Evolutionary conservation across 139 green algal species (phyloP).

Genomic region (Zygnema circumcarinatum): DNA sequence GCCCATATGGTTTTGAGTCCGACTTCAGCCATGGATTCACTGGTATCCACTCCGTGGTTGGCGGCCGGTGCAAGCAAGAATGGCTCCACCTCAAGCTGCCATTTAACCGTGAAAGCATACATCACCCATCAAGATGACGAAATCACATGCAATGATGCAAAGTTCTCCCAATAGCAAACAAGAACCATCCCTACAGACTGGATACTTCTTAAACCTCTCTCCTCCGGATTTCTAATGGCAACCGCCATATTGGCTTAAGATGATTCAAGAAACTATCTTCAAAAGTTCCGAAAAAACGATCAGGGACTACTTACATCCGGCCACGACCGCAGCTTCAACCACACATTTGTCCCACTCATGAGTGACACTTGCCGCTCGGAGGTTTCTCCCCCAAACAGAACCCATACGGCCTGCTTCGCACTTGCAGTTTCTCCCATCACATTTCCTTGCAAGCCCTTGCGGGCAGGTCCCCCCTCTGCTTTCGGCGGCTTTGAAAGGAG

Average conservation of each 20-base stretch:
- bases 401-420: conserved; percentile 67
- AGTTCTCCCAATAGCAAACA: conserved; percentile 70
- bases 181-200: conserved; percentile 77
- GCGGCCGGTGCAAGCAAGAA: background rate
- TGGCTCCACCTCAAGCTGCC: conserved; percentile 2
- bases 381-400: conserved; percentile 76
- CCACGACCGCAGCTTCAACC: conserved; percentile 64
- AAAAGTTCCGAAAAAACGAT: no score
- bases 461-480: background rate
- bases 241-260: no score
- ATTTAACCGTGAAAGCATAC: no score
- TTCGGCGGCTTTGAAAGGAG: background rate
- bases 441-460: background rate
- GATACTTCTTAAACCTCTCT: no score
- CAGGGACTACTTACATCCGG: conserved; percentile 41
- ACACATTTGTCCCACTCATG: conserved; percentile 70
- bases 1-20: background rate
- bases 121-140: no score
- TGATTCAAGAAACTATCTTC: no score
- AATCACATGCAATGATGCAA: no score
- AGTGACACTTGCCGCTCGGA: conserved; percentile 70
- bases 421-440: background rate
- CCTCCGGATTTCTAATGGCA: no score
- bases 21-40: background rate
- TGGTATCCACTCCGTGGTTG: background rate